Conservation (phyloP, 441 rosid genomes). For the Geranium incanum region DNA sequence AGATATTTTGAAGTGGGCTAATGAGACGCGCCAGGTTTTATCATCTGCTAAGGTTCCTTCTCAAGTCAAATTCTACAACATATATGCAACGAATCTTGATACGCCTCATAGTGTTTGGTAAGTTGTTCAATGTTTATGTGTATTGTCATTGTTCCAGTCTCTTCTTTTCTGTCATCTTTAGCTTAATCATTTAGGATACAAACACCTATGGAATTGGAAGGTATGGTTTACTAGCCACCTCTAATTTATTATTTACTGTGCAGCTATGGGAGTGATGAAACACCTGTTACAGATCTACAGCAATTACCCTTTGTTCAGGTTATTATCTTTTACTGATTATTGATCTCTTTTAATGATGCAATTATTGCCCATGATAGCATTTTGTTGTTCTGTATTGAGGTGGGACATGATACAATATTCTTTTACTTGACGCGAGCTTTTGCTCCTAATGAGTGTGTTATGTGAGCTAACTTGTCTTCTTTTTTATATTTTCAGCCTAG, state of each 20-base stretch:
- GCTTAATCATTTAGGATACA: slow-evolving; percentile 6
- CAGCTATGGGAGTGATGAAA: slow-evolving; percentile 82
- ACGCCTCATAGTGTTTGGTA: slow-evolving; percentile 94
- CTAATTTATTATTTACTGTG: slow-evolving; percentile 22
- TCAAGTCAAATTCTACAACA: slow-evolving; percentile 80
- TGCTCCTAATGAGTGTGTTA: slow-evolving; percentile 4
- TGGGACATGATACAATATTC: neutral
- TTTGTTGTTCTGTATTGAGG: neutral
- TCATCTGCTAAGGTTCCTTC: slow-evolving; percentile 65
- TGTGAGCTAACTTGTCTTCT: slow-evolving; percentile 14
- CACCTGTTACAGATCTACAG: slow-evolving; percentile 54
- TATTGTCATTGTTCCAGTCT: slow-evolving; percentile 6
- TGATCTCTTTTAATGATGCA: neutral
- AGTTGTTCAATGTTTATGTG: slow-evolving; percentile 17
- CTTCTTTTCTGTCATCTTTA: neutral
- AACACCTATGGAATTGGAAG: slow-evolving; percentile 1
- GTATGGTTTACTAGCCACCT: slow-evolving; percentile 1
- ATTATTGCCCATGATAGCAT: neutral
- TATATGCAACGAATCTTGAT: slow-evolving; percentile 69
- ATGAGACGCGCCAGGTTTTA: slow-evolving; percentile 50
- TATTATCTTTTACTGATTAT: slow-evolving; percentile 13
- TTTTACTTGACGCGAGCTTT: neutral
- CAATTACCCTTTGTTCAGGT: slow-evolving; percentile 60
- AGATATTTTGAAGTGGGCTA: slow-evolving; percentile 82
- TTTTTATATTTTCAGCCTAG: slow-evolving; percentile 48